Conservation (phyloP, 78 protist genomes). For the Dictyostelium purpureum region DNA sequence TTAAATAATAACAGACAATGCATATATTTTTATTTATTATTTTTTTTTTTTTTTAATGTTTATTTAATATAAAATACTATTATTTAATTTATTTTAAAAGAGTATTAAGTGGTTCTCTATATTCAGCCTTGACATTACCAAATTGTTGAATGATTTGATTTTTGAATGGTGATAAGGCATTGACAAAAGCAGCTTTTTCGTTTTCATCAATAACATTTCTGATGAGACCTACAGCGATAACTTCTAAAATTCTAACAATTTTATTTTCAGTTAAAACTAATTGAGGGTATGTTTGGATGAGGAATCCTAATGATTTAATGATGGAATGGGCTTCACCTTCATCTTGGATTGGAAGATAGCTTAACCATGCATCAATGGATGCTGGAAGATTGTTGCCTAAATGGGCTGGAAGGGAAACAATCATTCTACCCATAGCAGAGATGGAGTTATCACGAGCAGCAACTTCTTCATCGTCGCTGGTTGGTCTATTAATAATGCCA, state of each 20-base stretch:
- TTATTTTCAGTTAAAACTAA: not conserved
- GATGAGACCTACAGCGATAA: not conserved
- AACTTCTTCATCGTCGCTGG: not conserved
- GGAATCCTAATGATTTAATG: not conserved
- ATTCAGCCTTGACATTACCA: too few species aligned
- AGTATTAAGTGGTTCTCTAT: too few species aligned
- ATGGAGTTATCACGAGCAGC: slow-evolving; percentile 83
- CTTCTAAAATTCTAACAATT: not conserved
- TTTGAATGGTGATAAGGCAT: too few species aligned
- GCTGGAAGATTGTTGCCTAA: not conserved
- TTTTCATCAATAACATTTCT: not conserved
- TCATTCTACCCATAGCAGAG: slow-evolving; percentile 86
- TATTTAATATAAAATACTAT: too few species aligned
- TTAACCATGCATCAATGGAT: not conserved
- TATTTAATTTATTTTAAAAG: too few species aligned
- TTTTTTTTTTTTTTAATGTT: too few species aligned
- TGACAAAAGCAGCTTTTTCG: too few species aligned
- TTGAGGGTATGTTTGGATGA: not conserved
- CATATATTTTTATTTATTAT: too few species aligned
- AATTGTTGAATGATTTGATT: too few species aligned
- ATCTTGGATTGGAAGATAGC: slow-evolving; percentile 27
- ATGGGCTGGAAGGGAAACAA: not conserved
- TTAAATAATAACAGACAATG: too few species aligned
- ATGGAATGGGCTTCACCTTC: not conserved
- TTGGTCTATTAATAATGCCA: not conserved